Evolutionary conservation across 345 rosid species (phyloP).

Genomic region (Moricandia moricandioides): DNA sequence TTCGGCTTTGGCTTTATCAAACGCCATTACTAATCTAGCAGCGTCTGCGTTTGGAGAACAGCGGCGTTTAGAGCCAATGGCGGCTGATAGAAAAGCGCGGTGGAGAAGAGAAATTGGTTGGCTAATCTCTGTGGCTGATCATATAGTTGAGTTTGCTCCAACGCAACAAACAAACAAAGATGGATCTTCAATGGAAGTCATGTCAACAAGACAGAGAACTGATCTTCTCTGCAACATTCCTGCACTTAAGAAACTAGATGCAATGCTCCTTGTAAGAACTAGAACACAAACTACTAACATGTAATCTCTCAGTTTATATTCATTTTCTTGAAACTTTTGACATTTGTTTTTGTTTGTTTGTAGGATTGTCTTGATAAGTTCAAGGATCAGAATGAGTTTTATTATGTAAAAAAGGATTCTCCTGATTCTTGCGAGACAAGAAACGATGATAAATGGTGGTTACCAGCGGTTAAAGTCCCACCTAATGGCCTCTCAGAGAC

Average conservation of each 20-base stretch:
- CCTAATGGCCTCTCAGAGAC: conserved; percentile 67
- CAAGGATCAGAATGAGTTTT: conserved; percentile 67
- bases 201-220: conserved; percentile 72
- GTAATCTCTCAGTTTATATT: not conserved
- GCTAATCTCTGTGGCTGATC: conserved; percentile 67
- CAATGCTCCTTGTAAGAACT: conserved; percentile 82
- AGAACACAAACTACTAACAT: not conserved
- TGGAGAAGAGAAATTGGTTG: conserved; percentile 71
- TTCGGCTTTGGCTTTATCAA: conserved; percentile 71
- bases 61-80: conserved; percentile 59
- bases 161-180: conserved; percentile 60
- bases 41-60: conserved; percentile 56
- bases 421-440: conserved; percentile 58
- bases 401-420: conserved; percentile 61
- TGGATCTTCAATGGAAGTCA: conserved; percentile 65
- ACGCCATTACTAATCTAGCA: conserved; percentile 51
- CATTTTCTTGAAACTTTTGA: not conserved
- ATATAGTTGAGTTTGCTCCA: conserved; percentile 68
- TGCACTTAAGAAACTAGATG: conserved; percentile 86
- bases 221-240: conserved; percentile 95
- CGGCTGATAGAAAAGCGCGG: conserved; percentile 48
- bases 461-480: conserved; percentile 76
- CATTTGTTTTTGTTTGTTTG: not conserved
- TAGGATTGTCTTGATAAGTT: conserved; percentile 84
- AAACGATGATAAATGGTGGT: conserved; percentile 90